phyloP scores from a whole-genome alignment of 441 rosid genomes.

The Metrosideros polymorpha region DNA sequence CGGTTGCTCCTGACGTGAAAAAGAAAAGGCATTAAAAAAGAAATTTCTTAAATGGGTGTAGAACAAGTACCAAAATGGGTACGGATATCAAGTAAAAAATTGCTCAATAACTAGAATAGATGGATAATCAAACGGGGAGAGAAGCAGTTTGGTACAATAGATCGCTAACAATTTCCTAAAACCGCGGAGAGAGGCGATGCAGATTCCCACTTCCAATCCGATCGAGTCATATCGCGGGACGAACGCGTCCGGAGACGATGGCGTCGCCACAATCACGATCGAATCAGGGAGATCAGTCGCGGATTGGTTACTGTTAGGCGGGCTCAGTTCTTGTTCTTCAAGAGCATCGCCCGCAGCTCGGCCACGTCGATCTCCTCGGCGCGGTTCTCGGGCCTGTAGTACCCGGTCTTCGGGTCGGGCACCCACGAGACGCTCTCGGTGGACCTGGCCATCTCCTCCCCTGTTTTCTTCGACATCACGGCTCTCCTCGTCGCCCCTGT shows the following conservation, averaged over 20 bases:
- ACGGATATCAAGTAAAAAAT: too few species aligned
- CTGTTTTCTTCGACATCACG: conserved; percentile 35
- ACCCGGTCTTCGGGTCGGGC: conserved; percentile 87
- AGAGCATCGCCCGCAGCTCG: conserved; percentile 51
- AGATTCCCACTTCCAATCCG: background rate
- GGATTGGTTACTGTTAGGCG: too few species aligned
- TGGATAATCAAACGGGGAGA: background rate
- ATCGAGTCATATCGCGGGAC: background rate
- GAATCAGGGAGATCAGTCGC: background rate
- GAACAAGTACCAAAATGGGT: too few species aligned
- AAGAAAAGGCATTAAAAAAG: background rate
- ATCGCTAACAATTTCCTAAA: background rate
- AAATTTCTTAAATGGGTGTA: background rate
- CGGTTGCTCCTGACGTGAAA: rapidly evolving
- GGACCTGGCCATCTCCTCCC: conserved; percentile 25
- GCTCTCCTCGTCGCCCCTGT: conserved; percentile 8
- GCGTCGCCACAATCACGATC: background rate
- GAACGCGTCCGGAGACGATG: background rate
- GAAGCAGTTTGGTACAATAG: background rate
- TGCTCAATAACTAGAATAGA: too few species aligned
- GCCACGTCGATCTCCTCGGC: conserved; percentile 60
- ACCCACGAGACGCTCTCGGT: conserved; percentile 58
- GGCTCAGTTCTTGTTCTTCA: conserved; percentile 41
- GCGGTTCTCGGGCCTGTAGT: conserved; percentile 70
- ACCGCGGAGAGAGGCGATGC: background rate